Base-by-base conservation (phyloP, 164 flowering plant genomes). In the Paratinospora sagittata region DNA sequence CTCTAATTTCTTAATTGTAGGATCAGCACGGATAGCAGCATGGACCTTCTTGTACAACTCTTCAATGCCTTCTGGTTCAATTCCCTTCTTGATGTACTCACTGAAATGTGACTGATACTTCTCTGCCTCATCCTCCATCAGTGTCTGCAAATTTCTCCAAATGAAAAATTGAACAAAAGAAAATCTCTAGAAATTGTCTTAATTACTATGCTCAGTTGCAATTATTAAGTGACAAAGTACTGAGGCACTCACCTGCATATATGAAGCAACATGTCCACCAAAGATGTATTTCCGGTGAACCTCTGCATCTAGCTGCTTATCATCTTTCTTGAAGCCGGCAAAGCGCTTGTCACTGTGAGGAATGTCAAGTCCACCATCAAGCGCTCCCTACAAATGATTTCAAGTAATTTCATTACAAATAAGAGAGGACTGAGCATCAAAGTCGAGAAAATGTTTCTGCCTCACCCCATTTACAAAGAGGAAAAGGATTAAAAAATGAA, bases 51-150 rank as follows among this genome's bases (percentile, higher is more conserved):
- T 84, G 84, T 82, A 87, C 63, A 85, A 10, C 47, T 47, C 88
- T 78, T 94, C 96, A 13, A 92, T 30, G 58, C 58, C 74, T 76
- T 90, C 94, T 0, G 91, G 72, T 2, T 88, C 89, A 66, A 90
- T 70, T 27, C 86, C 93, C 61, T 43, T 82, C 83, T 90, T 89
- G 64, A 87, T 71, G 65, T 86, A 93, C 71, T 85, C 82, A 36
- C 85, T 82, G 62, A 93, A 93, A 71, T 89, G 95, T 52, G 92
- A 37, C 77, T 89, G 95, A 69, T 86, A 89, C 74, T 89, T 91
- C 80, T 94, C 97, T 0, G 96, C 93, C 49, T 92, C 97, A 74
- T 93, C 97, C 57, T 90, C 94, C 70, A 64, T 75, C 77, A 91
- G 66, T 5, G 85, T 76, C 93, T 89, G 76, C 41, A 79, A n/a